phyloP scores from a whole-genome alignment of 106 monocot genomes.

The Ottelia alismoides region DNA sequence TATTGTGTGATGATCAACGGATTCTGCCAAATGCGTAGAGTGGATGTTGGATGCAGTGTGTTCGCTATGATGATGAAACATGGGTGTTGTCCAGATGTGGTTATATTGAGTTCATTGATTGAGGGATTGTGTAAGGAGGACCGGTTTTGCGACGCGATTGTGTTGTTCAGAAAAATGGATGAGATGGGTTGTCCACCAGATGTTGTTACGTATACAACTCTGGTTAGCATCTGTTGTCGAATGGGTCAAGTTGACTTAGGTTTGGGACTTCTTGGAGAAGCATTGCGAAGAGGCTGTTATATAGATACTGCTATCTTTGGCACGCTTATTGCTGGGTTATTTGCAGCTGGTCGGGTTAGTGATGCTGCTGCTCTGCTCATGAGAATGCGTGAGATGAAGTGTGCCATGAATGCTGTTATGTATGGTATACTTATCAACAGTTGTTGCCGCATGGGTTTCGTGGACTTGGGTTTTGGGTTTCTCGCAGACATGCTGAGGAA shows the following conservation, averaged over 20 bases:
- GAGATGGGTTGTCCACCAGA: constrained; percentile 6
- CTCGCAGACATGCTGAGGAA: constrained; percentile 12
- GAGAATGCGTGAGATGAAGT: constrained; percentile 9
- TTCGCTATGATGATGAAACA: constrained; percentile 6
- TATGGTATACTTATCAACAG: constrained; percentile 18
- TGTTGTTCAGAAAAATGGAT: constrained; percentile 22
- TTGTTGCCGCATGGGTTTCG: constrained; percentile 8
- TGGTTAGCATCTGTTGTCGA: constrained; percentile 11
- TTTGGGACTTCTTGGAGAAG: constrained; percentile 17
- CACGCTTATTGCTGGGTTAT: constrained; percentile 17
- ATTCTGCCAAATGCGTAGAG: constrained; percentile 4
- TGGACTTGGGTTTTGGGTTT: constrained; percentile 8
- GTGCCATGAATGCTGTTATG: constrained; percentile 1
- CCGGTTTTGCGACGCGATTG: neutral
- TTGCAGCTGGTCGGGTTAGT: constrained; percentile 8
- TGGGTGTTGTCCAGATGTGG: constrained; percentile 13
- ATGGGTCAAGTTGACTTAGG: constrained; percentile 10
- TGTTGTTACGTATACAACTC: constrained; percentile 7
- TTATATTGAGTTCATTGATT: constrained; percentile 3
- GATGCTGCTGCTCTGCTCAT: constrained; percentile 16
- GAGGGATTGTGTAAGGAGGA: constrained; percentile 2
- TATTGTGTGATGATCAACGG: constrained; percentile 14
- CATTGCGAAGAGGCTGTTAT: constrained; percentile 10
- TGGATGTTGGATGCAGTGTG: constrained; percentile 6
- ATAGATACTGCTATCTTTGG: constrained; percentile 11